Evolutionary conservation across 352 stramenopile genomes (phyloP).

Genomic region (Aphanomyces stellatus): DNA sequence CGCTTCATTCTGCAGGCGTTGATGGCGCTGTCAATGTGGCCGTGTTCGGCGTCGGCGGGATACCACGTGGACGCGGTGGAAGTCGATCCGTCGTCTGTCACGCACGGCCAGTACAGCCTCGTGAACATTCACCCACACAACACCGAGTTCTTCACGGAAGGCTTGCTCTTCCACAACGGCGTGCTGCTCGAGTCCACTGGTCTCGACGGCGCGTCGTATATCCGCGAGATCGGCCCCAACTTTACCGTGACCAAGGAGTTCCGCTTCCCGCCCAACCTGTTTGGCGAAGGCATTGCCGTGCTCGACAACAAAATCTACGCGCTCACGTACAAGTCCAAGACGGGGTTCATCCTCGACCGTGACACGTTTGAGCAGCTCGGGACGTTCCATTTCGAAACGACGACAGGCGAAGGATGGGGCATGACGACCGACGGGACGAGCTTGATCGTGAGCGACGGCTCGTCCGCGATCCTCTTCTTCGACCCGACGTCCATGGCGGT

Average conservation of each 20-base stretch:
- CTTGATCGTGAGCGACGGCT: constrained; percentile 83
- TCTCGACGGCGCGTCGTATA: constrained; percentile 50
- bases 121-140: constrained; percentile 64
- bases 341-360: constrained; percentile 52
- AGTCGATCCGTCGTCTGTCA: not conserved
- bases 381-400: constrained; percentile 52
- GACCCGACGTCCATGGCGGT: constrained; percentile 52
- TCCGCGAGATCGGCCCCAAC: constrained; percentile 34
- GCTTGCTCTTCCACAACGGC: constrained; percentile 51
- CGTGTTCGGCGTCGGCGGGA: not conserved
- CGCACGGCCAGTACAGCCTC: constrained; percentile 18
- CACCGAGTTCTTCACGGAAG: constrained; percentile 58
- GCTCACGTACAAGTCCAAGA: constrained; percentile 71
- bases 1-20: not conserved
- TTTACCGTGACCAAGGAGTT: constrained; percentile 31
- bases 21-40: not conserved
- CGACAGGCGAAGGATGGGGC: constrained; percentile 82
- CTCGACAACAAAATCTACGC: constrained; percentile 68
- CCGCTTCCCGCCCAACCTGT: constrained; percentile 44
- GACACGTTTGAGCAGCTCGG: constrained; percentile 41
- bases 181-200: constrained; percentile 69
- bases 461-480: constrained; percentile 63
- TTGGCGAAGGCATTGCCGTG: constrained; percentile 70
- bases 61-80: not conserved
- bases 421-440: constrained; percentile 73